phyloP scores from a whole-genome alignment of 345 rosid species.

The Physaria fendleri region DNA sequence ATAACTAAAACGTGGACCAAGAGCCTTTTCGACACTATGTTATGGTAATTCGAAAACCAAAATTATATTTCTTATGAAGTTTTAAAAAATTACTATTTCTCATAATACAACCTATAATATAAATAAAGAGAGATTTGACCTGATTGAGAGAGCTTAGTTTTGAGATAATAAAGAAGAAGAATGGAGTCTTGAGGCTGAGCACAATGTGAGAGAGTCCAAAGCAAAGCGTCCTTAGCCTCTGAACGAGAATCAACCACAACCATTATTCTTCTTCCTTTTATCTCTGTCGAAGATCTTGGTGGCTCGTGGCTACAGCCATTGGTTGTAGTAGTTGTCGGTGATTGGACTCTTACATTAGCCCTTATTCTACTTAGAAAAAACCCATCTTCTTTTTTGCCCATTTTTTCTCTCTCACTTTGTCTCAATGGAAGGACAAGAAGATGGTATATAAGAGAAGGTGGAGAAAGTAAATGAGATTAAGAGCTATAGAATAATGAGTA shows the following conservation, averaged over 20 bases:
- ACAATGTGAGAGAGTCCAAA: slow-evolving; percentile 87
- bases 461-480: slow-evolving; percentile 19
- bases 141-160: slow-evolving; percentile 27
- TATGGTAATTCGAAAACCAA: too few species aligned
- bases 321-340: slow-evolving; percentile 44
- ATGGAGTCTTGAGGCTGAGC: slow-evolving; percentile 67
- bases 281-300: slow-evolving; percentile 10
- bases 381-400: slow-evolving; percentile 50
- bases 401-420: slow-evolving; percentile 37
- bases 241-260: slow-evolving; percentile 74
- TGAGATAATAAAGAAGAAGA: slow-evolving; percentile 60
- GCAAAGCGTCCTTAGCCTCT: slow-evolving; percentile 77
- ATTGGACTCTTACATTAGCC: slow-evolving; percentile 67
- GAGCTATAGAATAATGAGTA: slow-evolving; percentile 10
- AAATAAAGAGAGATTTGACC: background rate
- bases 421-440: slow-evolving; percentile 14
- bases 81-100: too few species aligned
- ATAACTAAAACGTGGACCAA: too few species aligned
- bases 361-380: slow-evolving; percentile 76
- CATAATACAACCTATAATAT: too few species aligned
- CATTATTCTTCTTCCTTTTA: slow-evolving; percentile 62
- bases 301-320: slow-evolving; percentile 19
- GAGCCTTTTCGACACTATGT: too few species aligned
- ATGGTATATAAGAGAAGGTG: slow-evolving; percentile 22
- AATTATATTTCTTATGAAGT: too few species aligned